Conservation (phyloP, 805 yeast species). For the Kodamaea jinghongensis region DNA sequence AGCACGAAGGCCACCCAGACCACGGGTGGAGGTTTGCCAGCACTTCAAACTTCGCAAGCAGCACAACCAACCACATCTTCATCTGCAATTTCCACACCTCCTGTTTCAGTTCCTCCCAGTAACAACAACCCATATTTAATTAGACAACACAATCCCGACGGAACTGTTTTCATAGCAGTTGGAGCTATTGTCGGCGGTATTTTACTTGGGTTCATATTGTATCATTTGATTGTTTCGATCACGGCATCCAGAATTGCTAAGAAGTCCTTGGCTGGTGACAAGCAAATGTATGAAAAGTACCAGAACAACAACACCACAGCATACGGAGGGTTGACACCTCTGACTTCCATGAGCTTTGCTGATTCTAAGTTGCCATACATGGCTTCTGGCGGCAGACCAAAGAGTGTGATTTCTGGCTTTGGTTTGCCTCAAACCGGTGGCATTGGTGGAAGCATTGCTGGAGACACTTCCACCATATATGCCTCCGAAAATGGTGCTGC, state of each 20-base stretch:
- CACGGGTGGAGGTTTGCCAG: constrained; percentile 15
- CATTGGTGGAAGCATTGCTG: constrained; percentile 22
- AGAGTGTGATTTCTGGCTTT: constrained; percentile 18
- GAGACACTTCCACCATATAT: constrained; percentile 35
- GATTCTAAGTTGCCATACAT: constrained; percentile 37
- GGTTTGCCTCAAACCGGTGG: constrained; percentile 14
- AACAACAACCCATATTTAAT: constrained; percentile 63
- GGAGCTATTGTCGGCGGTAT: constrained; percentile 67
- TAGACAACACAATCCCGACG: constrained; percentile 53
- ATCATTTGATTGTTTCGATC: constrained; percentile 50
- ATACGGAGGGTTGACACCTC: constrained; percentile 25
- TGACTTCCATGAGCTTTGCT: constrained; percentile 18
- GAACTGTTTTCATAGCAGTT: constrained; percentile 81
- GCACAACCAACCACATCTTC: constrained; percentile 11
- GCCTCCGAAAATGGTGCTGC: constrained; percentile 28
- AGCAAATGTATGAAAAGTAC: constrained; percentile 30
- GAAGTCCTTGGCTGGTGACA: constrained; percentile 36
- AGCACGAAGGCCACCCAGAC: not conserved
- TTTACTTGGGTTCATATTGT: constrained; percentile 47
- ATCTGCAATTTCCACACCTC: constrained; percentile 41
- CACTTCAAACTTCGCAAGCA: constrained; percentile 15
- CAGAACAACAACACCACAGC: constrained; percentile 29
- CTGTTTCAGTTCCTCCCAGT: constrained; percentile 57
- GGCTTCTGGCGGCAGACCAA: constrained; percentile 16
- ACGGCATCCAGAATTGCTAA: constrained; percentile 53